A percentile compares a stretch with the other conserved stretches of the same genome.
phyloP scores from a whole-genome alignment of 139 green algal genomes.

The Astrephomene gubernaculifera region DNA sequence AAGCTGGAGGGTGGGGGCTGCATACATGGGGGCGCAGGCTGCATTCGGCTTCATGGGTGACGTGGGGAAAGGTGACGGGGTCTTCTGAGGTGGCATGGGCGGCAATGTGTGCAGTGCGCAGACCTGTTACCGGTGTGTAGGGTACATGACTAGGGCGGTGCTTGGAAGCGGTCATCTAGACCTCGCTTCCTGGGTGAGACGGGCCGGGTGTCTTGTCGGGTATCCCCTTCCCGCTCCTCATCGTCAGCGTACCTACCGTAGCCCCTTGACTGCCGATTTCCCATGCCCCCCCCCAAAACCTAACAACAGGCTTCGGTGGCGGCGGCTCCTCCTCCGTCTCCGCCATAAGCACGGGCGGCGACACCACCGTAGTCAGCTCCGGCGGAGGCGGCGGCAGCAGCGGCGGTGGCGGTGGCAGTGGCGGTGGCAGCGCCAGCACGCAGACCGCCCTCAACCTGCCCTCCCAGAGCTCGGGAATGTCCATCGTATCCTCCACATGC shows the following conservation, averaged over 20 bases:
- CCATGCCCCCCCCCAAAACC: neutral
- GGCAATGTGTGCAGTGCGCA: too few species aligned
- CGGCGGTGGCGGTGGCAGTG: neutral
- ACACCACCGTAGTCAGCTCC: neutral
- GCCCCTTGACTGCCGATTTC: neutral
- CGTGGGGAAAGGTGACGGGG: neutral
- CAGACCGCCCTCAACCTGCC: neutral
- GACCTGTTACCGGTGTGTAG: too few species aligned
- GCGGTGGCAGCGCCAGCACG: neutral
- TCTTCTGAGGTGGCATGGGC: too few species aligned
- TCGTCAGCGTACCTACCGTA: neutral
- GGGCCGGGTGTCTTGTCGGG: neutral
- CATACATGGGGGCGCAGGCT: neutral
- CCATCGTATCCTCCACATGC: neutral
- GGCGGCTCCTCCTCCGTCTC: neutral
- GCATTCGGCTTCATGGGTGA: neutral
- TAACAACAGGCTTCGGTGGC: neutral
- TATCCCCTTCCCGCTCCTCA: neutral
- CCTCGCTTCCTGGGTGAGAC: neutral
- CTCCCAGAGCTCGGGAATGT: conserved; percentile 12
- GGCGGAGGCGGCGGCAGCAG: neutral
- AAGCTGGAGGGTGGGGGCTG: neutral
- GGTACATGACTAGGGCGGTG: neutral
- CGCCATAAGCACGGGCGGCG: neutral
- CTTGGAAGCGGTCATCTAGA: neutral